These are phyloP conservation scores for Jatropha multifida DNA, from an alignment of 441 rosid species.

Conservation along the genomic window DNA sequence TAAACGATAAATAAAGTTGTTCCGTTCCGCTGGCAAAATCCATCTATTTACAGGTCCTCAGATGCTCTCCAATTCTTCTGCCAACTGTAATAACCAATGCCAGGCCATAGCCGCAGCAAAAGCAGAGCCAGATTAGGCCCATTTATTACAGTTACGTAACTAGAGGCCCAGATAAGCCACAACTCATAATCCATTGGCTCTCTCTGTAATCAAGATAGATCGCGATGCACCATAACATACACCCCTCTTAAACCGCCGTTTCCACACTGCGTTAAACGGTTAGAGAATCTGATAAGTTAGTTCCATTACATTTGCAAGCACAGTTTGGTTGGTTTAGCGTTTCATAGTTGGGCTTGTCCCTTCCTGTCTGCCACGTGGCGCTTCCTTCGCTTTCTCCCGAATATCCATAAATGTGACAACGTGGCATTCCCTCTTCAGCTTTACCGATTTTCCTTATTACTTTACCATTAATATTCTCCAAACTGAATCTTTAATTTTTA, in stretches of 20 bases:
- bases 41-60: too few species aligned
- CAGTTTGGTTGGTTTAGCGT: slow-evolving; percentile 8
- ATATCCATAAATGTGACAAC: slow-evolving; percentile 1
- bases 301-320: not conserved
- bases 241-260: not conserved
- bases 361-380: slow-evolving; percentile 35
- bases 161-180: not conserved
- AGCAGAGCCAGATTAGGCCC: not conserved
- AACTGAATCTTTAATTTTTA: not conserved
- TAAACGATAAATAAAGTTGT: too few species aligned
- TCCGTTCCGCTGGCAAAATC: too few species aligned
- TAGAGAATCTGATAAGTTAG: not conserved
- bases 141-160: not conserved
- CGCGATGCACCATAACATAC: not conserved
- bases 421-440: slow-evolving; percentile 20
- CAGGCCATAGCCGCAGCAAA: too few species aligned
- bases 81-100: too few species aligned
- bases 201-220: not conserved
- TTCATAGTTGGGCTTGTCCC: slow-evolving; percentile 16
- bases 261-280: too few species aligned
- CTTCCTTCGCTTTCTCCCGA: slow-evolving; percentile 15
- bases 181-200: not conserved
- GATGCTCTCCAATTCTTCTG: too few species aligned
- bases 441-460: not conserved
- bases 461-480: not conserved